Base-by-base conservation (phyloP, 1,139 yeast genomes). In the Blastobotrys apis region DNA sequence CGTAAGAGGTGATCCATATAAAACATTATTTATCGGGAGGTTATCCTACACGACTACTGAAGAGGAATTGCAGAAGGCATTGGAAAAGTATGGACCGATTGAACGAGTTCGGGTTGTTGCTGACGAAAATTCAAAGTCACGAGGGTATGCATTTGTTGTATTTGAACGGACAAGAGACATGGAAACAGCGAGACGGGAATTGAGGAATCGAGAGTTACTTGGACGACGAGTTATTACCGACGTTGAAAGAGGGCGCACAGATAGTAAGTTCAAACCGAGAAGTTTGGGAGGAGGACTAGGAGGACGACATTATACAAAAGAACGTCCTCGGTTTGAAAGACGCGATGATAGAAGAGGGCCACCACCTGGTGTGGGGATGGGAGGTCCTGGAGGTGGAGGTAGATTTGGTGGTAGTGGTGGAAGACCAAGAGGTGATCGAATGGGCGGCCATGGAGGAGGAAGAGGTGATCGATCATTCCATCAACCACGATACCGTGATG, bases 121-220 rank as follows among this genome's bases (percentile, higher is more conserved):
- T 51, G 84, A 84, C 56, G 67, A 65, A 36, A 57, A 69, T 0
- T 75, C 76, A 25, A 74, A 76, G 51, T 77, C 94, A 0, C 69
- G 79, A 48, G 97, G 97, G 0, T 92, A 92, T 60, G 97, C 85
- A 1, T 92, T 92, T 61, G 69, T 90, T 1, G 82, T 83, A 3
- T 90, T 77, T 63, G 81, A 77, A 55, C 69, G 72, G 38, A 83
- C 75, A 44, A 57, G 63, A 15, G 84, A 77, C 55, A 83, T 84
- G 50, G 73, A 71, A 48, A 57, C 62, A 1, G 88, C 72, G 75
- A n/a, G 68, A 72, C 27, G 80, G 73, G 32, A 73, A 78, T 29
- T 77, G 81, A 25, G 78, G 86, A 0, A 62, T 77, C 21, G 76
- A 61, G 20, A 23, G 12, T 61, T 80, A 16, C 69, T 72, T 27